A percentile compares a stretch with the other conserved stretches of the same genome.
Conservation (phyloP, 805 yeast species). For the Monosporozyma solicola region DNA sequence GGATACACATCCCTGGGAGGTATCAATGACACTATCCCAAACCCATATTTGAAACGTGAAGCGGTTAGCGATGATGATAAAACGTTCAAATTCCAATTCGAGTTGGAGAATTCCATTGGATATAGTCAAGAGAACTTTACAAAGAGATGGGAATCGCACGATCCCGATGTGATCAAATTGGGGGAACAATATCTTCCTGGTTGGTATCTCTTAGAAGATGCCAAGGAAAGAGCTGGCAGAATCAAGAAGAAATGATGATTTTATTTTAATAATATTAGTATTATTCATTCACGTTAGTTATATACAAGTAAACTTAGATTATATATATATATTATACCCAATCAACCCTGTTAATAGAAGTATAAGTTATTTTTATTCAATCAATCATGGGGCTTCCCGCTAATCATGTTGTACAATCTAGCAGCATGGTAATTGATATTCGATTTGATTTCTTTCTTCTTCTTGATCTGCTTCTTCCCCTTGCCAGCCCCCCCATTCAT, state of each 20-base stretch:
- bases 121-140: slow-evolving; percentile 8
- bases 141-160: slow-evolving; percentile 5
- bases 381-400: slow-evolving; percentile 38
- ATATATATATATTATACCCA: background rate
- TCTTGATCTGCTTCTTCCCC: slow-evolving; percentile 3
- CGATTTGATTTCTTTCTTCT: background rate
- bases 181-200: slow-evolving; percentile 20
- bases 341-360: background rate
- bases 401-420: slow-evolving; percentile 40
- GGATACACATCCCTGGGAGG: slow-evolving; percentile 94
- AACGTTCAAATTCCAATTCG: slow-evolving; percentile 19
- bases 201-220: slow-evolving; percentile 27
- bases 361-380: background rate
- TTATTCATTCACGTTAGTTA: background rate
- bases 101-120: slow-evolving; percentile 12
- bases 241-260: slow-evolving; percentile 8
- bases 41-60: slow-evolving; percentile 43
- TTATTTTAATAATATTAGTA: background rate
- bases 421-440: slow-evolving; percentile 47
- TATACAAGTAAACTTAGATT: background rate
- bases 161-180: background rate
- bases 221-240: slow-evolving; percentile 29
- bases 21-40: slow-evolving; percentile 54
- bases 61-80: background rate
- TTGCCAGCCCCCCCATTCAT: slow-evolving; percentile 12